A percentile compares a stretch with the other conserved stretches of the same genome.
These are phyloP conservation scores for Tolypocladium sp. DNA, from an alignment of 2,329 filamentous ascomycete species.

Conservation along the genomic window DNA sequence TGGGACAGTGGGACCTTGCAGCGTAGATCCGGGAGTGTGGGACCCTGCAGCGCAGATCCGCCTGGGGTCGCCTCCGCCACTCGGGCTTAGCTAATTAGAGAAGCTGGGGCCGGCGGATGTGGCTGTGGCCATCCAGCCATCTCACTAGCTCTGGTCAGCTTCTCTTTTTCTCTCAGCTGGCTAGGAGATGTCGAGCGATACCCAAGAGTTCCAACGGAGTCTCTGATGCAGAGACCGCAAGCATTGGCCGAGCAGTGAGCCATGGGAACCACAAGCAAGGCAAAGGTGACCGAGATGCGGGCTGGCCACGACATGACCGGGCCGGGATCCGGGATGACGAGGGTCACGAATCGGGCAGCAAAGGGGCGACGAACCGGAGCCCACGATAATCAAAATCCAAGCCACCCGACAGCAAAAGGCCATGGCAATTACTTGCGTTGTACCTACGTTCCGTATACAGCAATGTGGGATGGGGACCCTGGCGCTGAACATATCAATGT, in stretches of 20 bases:
- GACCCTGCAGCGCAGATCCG: background rate
- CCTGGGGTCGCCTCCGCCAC: background rate
- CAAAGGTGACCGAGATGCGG: background rate
- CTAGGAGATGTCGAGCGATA: background rate
- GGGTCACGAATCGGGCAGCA: background rate
- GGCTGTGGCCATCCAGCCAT: background rate
- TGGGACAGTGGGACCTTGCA: background rate
- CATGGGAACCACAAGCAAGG: background rate
- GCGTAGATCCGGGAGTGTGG: no score
- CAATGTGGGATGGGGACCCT: background rate
- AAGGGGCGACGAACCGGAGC: background rate
- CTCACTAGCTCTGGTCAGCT: background rate
- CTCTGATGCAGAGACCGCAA: background rate
- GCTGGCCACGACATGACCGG: background rate
- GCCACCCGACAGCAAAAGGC: background rate
- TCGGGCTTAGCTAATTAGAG: background rate
- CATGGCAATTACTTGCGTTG: background rate
- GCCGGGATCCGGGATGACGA: background rate
- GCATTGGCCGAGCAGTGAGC: background rate
- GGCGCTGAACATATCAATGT: background rate
- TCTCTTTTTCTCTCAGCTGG: background rate
- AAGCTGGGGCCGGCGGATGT: background rate
- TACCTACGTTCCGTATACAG: background rate
- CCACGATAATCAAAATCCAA: background rate
- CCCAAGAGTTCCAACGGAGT: no score